Conservation (phyloP, 495 filamentous ascomycete genomes). For the Friedmanniomyces endolithicus region DNA sequence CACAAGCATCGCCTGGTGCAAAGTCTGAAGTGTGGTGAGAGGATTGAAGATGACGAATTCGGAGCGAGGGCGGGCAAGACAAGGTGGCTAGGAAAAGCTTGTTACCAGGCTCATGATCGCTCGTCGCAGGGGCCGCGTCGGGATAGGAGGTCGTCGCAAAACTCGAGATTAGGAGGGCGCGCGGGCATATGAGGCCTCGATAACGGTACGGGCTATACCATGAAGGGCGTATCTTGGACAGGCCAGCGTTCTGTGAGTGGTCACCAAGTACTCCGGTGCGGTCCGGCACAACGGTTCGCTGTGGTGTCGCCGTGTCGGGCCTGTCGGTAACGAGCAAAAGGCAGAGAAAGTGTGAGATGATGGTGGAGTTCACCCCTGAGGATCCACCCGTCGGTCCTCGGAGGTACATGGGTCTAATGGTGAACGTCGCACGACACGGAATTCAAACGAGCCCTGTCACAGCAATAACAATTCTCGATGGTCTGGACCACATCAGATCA, state of each 20-base stretch:
- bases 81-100: conserved; percentile 5
- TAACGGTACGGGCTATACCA: no score
- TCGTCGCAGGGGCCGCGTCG: no score
- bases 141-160: not conserved
- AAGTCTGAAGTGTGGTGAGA: not conserved
- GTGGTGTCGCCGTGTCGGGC: no score
- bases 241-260: no score
- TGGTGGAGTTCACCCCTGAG: not conserved
- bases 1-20: not conserved
- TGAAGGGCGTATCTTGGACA: no score
- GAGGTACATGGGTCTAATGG: not conserved
- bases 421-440: not conserved
- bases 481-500: no score
- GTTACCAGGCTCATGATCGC: not conserved
- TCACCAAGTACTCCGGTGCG: no score
- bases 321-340: no score
- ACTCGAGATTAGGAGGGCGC: not conserved
- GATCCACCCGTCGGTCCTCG: not conserved
- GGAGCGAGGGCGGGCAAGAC: not conserved
- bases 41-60: not conserved
- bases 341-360: no score
- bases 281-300: no score
- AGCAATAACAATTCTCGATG: no score
- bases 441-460: not conserved
- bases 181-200: no score